A percentile compares a stretch with the other conserved stretches of the same genome.
These are phyloP conservation scores for Tricholoma saponaceum DNA, from an alignment of 768 basidiomycete species.

Conservation along the genomic window DNA sequence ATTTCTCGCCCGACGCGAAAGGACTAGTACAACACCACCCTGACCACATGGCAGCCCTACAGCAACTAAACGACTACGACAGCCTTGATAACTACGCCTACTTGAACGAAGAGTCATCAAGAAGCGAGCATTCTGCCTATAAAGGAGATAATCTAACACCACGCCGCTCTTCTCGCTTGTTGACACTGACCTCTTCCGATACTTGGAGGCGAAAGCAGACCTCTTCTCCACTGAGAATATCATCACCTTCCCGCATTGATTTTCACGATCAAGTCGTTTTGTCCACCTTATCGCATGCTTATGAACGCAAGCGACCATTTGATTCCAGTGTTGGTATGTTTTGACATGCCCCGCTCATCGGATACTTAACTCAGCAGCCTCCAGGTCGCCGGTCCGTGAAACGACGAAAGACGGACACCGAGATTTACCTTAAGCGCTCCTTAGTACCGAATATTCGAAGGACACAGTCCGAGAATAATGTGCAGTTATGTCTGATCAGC, in stretches of 20 bases:
- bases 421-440: not conserved
- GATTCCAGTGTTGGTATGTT: not conserved
- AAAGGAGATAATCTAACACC: not conserved
- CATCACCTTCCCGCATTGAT: not conserved
- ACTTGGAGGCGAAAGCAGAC: not conserved
- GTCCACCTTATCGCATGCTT: not conserved
- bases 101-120: not conserved
- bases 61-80: conserved; percentile 13
- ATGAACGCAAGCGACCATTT: not conserved
- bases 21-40: not conserved
- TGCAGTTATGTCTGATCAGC: no score
- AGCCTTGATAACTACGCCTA: not conserved
- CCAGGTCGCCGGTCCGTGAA: not conserved
- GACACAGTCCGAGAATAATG: not conserved
- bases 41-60: conserved; percentile 3
- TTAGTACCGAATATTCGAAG: not conserved
- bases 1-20: not conserved
- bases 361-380: not conserved
- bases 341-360: not conserved
- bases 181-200: no score
- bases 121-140: not conserved
- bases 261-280: not conserved
- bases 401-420: not conserved
- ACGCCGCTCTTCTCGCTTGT: not conserved
- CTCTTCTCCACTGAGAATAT: not conserved